A percentile compares a stretch with the other conserved stretches of the same genome.
Conservation (phyloP, 2,329 filamentous ascomycete genomes). For the Penicillium digitatum region DNA sequence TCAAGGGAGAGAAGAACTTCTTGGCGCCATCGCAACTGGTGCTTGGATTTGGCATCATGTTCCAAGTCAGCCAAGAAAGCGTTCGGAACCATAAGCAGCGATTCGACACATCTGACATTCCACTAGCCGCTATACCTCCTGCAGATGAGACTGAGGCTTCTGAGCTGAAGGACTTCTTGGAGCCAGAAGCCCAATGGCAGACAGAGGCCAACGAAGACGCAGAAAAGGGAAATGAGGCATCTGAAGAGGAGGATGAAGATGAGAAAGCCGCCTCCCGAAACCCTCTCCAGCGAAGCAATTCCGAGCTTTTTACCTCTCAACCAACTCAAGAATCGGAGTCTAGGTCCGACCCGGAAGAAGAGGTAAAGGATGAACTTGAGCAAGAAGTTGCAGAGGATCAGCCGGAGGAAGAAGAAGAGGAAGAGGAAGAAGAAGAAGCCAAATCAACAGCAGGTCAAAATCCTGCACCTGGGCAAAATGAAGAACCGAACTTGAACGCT, state of each 20-base stretch:
- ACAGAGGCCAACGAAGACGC: slow-evolving; percentile 20
- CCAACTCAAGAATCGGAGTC: background rate
- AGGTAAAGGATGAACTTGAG: slow-evolving; percentile 13
- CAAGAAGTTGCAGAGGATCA: slow-evolving; percentile 1
- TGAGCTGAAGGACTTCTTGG: slow-evolving; percentile 12
- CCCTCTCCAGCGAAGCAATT: slow-evolving; percentile 20
- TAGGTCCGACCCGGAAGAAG: slow-evolving; percentile 24
- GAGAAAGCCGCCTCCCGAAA: slow-evolving; percentile 17
- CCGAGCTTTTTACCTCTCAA: slow-evolving; percentile 4
- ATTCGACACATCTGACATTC: slow-evolving; percentile 38
- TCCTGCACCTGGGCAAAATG: slow-evolving; percentile 22
- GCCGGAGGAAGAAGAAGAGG: slow-evolving; percentile 4
- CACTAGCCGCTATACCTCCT: background rate
- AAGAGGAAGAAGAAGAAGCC: slow-evolving; percentile 13
- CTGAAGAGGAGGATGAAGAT: slow-evolving; percentile 24
- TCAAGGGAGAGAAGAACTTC: slow-evolving; percentile 85
- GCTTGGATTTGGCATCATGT: slow-evolving; percentile 82
- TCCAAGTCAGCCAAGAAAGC: slow-evolving; percentile 84
- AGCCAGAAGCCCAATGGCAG: slow-evolving; percentile 17
- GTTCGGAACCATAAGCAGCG: slow-evolving; percentile 73
- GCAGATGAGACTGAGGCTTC: slow-evolving; percentile 27
- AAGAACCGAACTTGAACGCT: slow-evolving; percentile 34
- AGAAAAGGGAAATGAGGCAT: slow-evolving; percentile 17
- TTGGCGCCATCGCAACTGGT: slow-evolving; percentile 82
- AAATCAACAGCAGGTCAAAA: slow-evolving; percentile 21